Conservation (phyloP, 2,329 filamentous ascomycete species). For the Annulohypoxylon truncatum region DNA sequence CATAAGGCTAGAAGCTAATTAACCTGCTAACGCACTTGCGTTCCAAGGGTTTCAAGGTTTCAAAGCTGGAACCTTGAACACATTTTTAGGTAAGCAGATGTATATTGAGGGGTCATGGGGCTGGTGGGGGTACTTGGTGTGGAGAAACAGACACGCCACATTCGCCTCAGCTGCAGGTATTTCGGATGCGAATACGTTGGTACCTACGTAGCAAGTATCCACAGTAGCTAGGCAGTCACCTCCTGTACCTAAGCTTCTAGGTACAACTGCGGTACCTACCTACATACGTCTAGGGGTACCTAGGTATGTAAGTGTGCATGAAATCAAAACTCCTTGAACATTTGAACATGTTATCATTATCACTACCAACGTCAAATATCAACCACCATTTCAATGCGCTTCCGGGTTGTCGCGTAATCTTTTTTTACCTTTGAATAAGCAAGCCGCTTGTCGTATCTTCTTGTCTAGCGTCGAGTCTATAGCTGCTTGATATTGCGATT, state of each 20-base stretch:
- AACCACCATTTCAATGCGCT: neutral
- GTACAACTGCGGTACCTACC: neutral
- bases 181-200: neutral
- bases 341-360: neutral
- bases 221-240: neutral
- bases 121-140: no score
- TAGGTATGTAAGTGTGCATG: neutral
- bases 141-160: neutral
- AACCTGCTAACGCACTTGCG: no score
- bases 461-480: neutral
- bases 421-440: neutral
- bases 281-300: no score
- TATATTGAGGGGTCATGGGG: neutral
- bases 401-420: constrained; percentile 1
- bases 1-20: neutral
- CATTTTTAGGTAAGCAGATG: neutral
- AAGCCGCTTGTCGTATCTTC: neutral
- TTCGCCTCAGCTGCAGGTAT: neutral
- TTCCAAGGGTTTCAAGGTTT: neutral
- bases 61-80: neutral
- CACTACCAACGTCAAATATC: neutral
- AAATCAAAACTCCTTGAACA: neutral
- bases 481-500: neutral
- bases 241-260: neutral
- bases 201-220: neutral